Evolutionary conservation across 2,329 filamentous ascomycete genomes (phyloP).

Genomic region (Ascochyta rabiei): DNA sequence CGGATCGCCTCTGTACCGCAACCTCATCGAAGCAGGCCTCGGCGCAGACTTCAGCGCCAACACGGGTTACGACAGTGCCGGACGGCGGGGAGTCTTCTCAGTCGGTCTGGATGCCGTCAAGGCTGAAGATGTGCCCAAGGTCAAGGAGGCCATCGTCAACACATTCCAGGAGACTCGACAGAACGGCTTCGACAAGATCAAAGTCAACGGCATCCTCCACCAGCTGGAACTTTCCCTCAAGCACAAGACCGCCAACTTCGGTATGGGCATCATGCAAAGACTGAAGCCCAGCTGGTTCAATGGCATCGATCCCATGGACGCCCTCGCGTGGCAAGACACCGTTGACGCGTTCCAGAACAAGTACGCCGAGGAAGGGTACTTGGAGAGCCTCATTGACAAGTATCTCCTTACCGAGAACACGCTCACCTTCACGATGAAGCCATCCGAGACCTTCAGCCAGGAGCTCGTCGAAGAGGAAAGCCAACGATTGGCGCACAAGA

Average conservation of each 20-base stretch:
- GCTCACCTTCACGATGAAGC: slow-evolving; percentile 92
- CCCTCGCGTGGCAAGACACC: slow-evolving; percentile 89
- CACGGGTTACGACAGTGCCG: slow-evolving; percentile 84
- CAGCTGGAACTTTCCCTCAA: slow-evolving; percentile 92
- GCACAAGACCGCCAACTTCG: slow-evolving; percentile 96
- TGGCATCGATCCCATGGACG: slow-evolving; percentile 88
- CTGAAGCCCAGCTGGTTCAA: slow-evolving; percentile 95
- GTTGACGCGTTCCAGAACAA: slow-evolving; percentile 80
- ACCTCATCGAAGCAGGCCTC: slow-evolving; percentile 85
- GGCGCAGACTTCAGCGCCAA: slow-evolving; percentile 96
- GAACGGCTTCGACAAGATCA: slow-evolving; percentile 84
- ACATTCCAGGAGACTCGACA: slow-evolving; percentile 73
- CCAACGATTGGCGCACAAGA: slow-evolving; percentile 73
- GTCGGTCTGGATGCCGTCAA: slow-evolving; percentile 90
- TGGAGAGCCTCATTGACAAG: slow-evolving; percentile 85
- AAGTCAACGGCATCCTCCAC: slow-evolving; percentile 92
- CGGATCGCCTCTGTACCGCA: slow-evolving; percentile 88
- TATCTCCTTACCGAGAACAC: slow-evolving; percentile 88
- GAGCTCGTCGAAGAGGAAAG: slow-evolving; percentile 80
- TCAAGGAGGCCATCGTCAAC: slow-evolving; percentile 75
- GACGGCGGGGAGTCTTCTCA: slow-evolving; percentile 81
- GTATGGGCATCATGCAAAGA: slow-evolving; percentile 86
- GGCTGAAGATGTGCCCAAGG: slow-evolving; percentile 75
- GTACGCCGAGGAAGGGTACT: slow-evolving; percentile 76
- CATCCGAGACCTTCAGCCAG: slow-evolving; percentile 74